Percentiles rank a stretch among this genome's conserved stretches.
Conservation (phyloP, 306 rosid genomes). For the Benincasa hispida region DNA sequence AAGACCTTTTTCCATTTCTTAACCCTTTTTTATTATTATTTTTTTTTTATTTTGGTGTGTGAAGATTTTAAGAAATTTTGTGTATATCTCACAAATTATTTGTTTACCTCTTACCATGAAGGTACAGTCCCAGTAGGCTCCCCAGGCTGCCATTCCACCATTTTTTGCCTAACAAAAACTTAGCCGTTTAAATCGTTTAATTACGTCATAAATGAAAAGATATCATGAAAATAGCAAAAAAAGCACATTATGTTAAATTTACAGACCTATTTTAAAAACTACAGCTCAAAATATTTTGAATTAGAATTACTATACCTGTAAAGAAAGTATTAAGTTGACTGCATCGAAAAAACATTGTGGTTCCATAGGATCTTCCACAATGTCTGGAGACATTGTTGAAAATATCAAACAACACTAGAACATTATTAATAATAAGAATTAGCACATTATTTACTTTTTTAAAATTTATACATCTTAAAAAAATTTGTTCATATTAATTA, state of each 20-base stretch:
- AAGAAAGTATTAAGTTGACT: constrained; percentile 12
- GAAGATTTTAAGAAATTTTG: neutral
- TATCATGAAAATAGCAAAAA: too few relatives aligned
- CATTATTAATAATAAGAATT: neutral
- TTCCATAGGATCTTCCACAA: constrained; percentile 15
- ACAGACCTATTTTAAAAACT: too few relatives aligned
- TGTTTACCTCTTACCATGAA: neutral
- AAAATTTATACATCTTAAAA: neutral
- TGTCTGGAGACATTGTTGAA: neutral
- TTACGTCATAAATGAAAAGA: too few relatives aligned
- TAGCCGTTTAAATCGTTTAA: too few relatives aligned
- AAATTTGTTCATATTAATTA: neutral
- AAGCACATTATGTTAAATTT: too few relatives aligned
- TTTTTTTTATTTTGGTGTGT: too few relatives aligned
- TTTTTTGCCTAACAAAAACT: neutral
- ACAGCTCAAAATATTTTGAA: neutral
- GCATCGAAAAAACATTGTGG: constrained; percentile 16
- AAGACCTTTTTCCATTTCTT: too few relatives aligned
- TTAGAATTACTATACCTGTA: neutral
- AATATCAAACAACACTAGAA: constrained; percentile 13
- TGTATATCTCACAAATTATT: neutral
- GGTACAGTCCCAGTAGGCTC: neutral
- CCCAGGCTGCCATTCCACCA: neutral
- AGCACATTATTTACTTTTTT: too few relatives aligned
- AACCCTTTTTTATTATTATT: too few relatives aligned